Percentiles rank a stretch among this genome's conserved stretches.
phyloP scores from a whole-genome alignment of 108 stramenopile species.

The Skeletonema potamos region DNA sequence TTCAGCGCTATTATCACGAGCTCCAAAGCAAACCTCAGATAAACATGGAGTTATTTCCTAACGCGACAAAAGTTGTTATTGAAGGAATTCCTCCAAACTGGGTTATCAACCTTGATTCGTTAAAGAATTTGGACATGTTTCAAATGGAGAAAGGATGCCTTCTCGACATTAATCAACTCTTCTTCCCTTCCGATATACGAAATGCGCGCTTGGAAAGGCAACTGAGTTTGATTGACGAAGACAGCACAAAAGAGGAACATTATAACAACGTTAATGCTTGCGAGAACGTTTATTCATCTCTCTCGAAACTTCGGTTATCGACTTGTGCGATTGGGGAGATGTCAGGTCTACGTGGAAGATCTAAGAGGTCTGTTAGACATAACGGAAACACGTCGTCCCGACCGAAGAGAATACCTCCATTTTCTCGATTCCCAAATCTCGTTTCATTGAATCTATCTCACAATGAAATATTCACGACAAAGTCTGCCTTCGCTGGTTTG shows the following conservation, averaged over 20 bases:
- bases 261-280: neutral
- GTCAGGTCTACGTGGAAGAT: slow-evolving; percentile 42
- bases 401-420: slow-evolving; percentile 18
- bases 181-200: slow-evolving; percentile 34
- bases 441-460: slow-evolving; percentile 62
- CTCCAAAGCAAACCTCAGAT: slow-evolving; percentile 51
- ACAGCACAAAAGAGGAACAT: neutral
- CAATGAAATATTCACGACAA: slow-evolving; percentile 63
- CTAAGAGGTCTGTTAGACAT: neutral
- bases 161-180: slow-evolving; percentile 49
- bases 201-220: neutral
- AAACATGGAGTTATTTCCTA: slow-evolving; percentile 69
- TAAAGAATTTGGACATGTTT: slow-evolving; percentile 61
- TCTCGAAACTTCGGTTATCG: slow-evolving; percentile 64
- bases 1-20: slow-evolving; percentile 40
- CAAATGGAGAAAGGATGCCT: slow-evolving; percentile 59
- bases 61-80: slow-evolving; percentile 59
- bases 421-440: slow-evolving; percentile 53
- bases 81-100: slow-evolving; percentile 72
- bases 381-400: neutral
- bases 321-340: slow-evolving; percentile 65
- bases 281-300: slow-evolving; percentile 14
- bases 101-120: slow-evolving; percentile 50
- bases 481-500: slow-evolving; percentile 60
- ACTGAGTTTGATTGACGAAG: slow-evolving; percentile 5